Base-by-base conservation (phyloP, 176 grass and related monocot species). In the Chrysopogon serrulatus region DNA sequence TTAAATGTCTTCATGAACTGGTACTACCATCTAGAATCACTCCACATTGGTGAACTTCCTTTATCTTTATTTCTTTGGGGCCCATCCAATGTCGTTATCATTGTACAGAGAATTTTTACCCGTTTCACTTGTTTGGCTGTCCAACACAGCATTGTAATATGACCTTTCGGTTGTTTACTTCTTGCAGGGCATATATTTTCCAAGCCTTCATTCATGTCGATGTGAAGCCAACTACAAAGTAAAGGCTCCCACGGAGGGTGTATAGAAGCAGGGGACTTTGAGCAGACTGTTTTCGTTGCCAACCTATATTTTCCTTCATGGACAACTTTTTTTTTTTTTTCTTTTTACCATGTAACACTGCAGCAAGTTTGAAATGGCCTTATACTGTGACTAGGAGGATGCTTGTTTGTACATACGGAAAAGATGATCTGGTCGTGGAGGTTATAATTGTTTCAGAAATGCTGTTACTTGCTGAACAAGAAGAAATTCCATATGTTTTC, bases 141-240 rank as follows among this genome's bases (percentile, higher is more conserved):
- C 32, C 47, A 73, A 36, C 13, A 1, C 48, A 60, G 32, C 19
- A 6, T 23, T 37, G 64, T 34, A 59, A 83, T 34, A 43, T 70
- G 62, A 75, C 41, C 27, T 76, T 76, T 76, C 2, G 4, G 21
- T 64, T 75, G 31, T 35, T 26, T 27, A 68, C 37, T 90, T 87
- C 74, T 68, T 53, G 45, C 81, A 92, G 90, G 92, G 76, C 85
- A 90, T 80, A 87, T 92, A 49, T 86, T 95, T 88, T 77, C 90
- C 72, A 90, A 92, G 75, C 72, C 86, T 33, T 74, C 90, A 21
- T 85, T 94, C 79, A 71, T 86, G 61, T 67, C 89, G 72, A 83
- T 77, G 78, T 90, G 79, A 90, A 84, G 44, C 42, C 40, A 60
- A 82, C 45, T 26, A 45, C 23, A 48, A 39, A 75, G 42, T 79